These are phyloP conservation scores for Hyaloscypha variabilis DNA, from an alignment of 495 filamentous ascomycete genomes.

Conservation along the genomic window DNA sequence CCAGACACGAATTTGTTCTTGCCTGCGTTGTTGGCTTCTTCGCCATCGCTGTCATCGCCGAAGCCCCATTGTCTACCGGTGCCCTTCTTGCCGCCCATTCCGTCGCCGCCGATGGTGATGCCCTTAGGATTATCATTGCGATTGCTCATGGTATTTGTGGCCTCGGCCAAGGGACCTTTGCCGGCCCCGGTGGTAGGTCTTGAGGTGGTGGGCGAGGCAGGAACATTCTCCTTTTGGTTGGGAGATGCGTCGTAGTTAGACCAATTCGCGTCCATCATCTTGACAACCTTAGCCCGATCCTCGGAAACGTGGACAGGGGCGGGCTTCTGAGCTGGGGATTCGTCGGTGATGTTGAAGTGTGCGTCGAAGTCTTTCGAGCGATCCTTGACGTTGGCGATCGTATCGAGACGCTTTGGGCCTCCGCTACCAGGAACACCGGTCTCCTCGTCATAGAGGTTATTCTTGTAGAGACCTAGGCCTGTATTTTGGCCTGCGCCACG, in stretches of 20 bases:
- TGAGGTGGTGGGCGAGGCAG: slow-evolving; percentile 27
- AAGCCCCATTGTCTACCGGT: slow-evolving; percentile 61
- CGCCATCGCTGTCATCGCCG: slow-evolving; percentile 57
- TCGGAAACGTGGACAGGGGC: slow-evolving; percentile 39
- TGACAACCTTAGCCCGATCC: slow-evolving; percentile 60
- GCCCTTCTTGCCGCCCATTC: slow-evolving; percentile 73
- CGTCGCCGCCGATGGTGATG: slow-evolving; percentile 57
- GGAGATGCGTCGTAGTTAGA: slow-evolving; percentile 64
- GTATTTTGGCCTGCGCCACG: slow-evolving; percentile 59
- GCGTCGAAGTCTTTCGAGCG: slow-evolving; percentile 72
- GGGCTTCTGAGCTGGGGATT: slow-evolving; percentile 48
- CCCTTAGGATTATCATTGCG: slow-evolving; percentile 34
- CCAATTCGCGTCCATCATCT: slow-evolving; percentile 72
- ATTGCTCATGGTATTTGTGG: slow-evolving; percentile 30
- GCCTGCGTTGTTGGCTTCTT: slow-evolving; percentile 24
- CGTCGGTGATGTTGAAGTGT: slow-evolving; percentile 72
- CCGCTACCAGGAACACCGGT: slow-evolving; percentile 50
- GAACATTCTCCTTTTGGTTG: slow-evolving; percentile 46
- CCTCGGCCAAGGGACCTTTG: slow-evolving; percentile 33
- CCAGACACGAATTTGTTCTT: slow-evolving; percentile 26
- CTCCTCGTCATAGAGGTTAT: slow-evolving; percentile 67
- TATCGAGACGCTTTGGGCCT: slow-evolving; percentile 66
- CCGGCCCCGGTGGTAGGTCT: slow-evolving; percentile 23
- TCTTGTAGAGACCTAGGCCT: slow-evolving; percentile 74
- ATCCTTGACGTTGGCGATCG: slow-evolving; percentile 66